phyloP scores from a whole-genome alignment of 768 basidiomycete genomes.

The Dentipellis sp. region DNA sequence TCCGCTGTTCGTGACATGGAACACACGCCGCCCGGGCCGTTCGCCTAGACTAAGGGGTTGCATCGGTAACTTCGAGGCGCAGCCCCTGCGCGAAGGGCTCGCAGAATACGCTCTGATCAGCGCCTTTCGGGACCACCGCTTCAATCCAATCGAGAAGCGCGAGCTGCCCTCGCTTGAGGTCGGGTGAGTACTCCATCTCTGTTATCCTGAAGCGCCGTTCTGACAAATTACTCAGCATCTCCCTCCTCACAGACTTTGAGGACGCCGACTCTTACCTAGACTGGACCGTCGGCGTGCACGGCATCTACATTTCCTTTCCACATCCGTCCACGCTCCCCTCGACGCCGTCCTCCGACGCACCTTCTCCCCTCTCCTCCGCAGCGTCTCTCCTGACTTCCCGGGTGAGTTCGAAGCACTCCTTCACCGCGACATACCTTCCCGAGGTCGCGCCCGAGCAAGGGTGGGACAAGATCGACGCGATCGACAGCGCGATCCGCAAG shows the following conservation, averaged over 20 bases:
- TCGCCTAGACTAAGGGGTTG: slow-evolving; percentile 75
- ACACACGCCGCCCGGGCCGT: slow-evolving; percentile 57
- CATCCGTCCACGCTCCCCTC: slow-evolving; percentile 57
- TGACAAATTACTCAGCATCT: slow-evolving; percentile 46
- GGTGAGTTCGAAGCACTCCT: slow-evolving; percentile 33
- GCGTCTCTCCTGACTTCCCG: slow-evolving; percentile 35
- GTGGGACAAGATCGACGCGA: slow-evolving; percentile 84
- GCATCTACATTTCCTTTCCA: slow-evolving; percentile 82
- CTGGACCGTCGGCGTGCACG: slow-evolving; percentile 90
- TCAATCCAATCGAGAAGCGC: slow-evolving; percentile 64
- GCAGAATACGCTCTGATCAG: slow-evolving; percentile 88
- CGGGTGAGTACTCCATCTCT: slow-evolving; percentile 45
- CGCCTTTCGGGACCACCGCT: slow-evolving; percentile 83
- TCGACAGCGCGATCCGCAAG: slow-evolving; percentile 89
- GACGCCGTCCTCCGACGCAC: slow-evolving; percentile 43
- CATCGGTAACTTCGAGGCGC: slow-evolving; percentile 86
- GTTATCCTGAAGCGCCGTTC: background rate
- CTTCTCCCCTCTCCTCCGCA: slow-evolving; percentile 66
- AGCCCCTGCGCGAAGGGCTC: slow-evolving; percentile 65
- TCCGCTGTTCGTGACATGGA: slow-evolving; percentile 97
- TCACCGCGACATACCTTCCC: slow-evolving; percentile 88
- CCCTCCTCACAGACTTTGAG: slow-evolving; percentile 91
- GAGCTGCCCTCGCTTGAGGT: slow-evolving; percentile 83
- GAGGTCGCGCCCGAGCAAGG: slow-evolving; percentile 90
- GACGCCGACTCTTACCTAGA: slow-evolving; percentile 77